phyloP scores from a whole-genome alignment of 2,329 filamentous ascomycete species.

The Paecilomyces niveus region DNA sequence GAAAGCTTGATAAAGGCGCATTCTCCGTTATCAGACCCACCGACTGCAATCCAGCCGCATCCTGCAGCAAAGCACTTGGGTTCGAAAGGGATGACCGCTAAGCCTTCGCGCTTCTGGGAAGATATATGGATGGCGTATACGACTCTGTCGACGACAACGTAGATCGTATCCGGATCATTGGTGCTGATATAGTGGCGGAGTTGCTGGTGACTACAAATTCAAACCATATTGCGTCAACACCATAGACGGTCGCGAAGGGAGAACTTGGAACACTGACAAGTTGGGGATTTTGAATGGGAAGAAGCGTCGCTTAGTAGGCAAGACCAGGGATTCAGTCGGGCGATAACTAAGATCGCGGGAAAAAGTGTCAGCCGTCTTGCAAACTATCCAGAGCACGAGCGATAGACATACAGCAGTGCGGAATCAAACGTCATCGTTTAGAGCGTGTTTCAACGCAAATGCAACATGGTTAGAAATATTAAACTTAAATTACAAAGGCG shows the following conservation, averaged over 20 bases:
- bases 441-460: conserved; percentile 15
- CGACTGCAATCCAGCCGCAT: conserved; percentile 83
- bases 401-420: conserved; percentile 26
- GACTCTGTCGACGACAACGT: conserved; percentile 74
- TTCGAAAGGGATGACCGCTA: conserved; percentile 62
- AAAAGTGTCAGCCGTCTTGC: conserved; percentile 9
- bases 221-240: conserved; percentile 6
- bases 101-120: conserved; percentile 63
- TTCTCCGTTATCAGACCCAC: conserved; percentile 74
- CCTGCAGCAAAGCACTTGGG: conserved; percentile 83
- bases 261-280: conserved; percentile 44
- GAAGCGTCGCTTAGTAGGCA: conserved; percentile 55
- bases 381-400: conserved; percentile 5
- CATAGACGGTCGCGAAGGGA: conserved; percentile 9
- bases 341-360: conserved; percentile 45
- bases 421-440: conserved; percentile 38
- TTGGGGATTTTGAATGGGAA: conserved; percentile 61
- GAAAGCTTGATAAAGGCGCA: conserved; percentile 70
- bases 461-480: conserved; percentile 23
- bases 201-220: conserved; percentile 34
- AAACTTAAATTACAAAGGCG: conserved; percentile 7
- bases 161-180: conserved; percentile 67
- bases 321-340: conserved; percentile 60
- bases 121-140: conserved; percentile 65
- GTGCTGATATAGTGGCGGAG: conserved; percentile 84